A percentile compares a stretch with the other conserved stretches of the same genome.
These are phyloP conservation scores for Sporisorium exsertum DNA, from an alignment of 1,284 basidiomycete species.

Conservation along the genomic window DNA sequence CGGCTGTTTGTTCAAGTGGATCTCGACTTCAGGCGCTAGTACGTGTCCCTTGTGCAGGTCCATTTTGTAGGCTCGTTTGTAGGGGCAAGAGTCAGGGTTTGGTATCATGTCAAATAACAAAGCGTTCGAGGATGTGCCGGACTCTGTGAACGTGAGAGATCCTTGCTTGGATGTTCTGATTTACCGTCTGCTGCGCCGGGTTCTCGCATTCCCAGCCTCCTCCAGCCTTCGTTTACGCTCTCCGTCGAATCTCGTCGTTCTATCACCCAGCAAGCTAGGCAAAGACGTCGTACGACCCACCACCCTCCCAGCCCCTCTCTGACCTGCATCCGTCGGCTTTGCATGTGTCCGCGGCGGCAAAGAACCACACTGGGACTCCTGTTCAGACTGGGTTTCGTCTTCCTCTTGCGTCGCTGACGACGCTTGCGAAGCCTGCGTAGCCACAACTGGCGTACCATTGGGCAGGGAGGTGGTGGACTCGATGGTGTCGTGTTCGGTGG, in stretches of 20 bases:
- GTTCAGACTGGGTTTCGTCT: constrained; percentile 39
- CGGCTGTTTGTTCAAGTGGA: constrained; percentile 77
- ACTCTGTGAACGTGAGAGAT: not conserved
- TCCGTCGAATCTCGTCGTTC: not conserved
- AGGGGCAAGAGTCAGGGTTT: not conserved
- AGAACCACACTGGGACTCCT: constrained; percentile 13
- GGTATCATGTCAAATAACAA: not conserved
- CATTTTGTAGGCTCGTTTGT: constrained; percentile 59
- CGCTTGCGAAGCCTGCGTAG: not conserved
- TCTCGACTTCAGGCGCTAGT: constrained; percentile 83
- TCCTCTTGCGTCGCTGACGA: constrained; percentile 45
- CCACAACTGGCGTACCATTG: not conserved
- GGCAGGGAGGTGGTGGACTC: constrained; percentile 11
- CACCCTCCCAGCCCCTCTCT: not conserved
- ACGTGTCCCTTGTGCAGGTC: constrained; percentile 89
- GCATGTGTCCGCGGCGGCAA: not conserved
- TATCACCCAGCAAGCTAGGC: constrained; percentile 2
- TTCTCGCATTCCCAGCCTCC: not conserved
- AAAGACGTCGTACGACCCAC: constrained; percentile 17
- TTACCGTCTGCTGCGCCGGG: constrained; percentile 3
- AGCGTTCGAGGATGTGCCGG: too few species aligned
- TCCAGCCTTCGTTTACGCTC: not conserved
- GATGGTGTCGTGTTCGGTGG: constrained; percentile 19
- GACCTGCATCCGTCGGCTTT: not conserved
- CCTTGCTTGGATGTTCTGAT: not conserved